Base-by-base conservation (phyloP, 805 yeast genomes). In the Ogataea trehalophila region DNA sequence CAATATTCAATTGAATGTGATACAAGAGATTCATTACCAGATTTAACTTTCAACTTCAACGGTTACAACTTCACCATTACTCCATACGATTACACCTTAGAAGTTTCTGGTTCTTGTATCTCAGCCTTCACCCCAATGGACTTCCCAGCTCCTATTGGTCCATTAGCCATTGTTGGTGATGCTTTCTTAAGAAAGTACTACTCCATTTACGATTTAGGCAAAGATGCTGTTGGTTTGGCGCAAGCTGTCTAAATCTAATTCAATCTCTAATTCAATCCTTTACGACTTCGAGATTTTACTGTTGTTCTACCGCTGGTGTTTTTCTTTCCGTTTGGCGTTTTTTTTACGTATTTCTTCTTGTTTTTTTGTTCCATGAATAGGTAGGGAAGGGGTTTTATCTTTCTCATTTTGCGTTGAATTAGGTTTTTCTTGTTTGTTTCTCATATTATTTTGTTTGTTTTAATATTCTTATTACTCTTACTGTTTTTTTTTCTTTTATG, bases 41-140 rank as follows among this genome's bases (percentile, higher is more conserved):
- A 92, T 64, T 76, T 94, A 70, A 90, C 97, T 43, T 83, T 94
- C 70, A 91, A 76, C 66, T 85, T 94, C 57, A 83, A 80, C 50
- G 98, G 98, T 55, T 77, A 85, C 74, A 89, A 92, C 76, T 94
- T 91, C 76, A 86, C 96, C 45, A 82, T 94, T 65, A 64, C 85
- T 53, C 85, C 99, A 37, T 83, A 81, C 64, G 99, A 94, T 68
- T 94, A 94, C 78, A 88, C 92, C 50, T 78, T 94, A 69, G 98
- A 94, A 70, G 87, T 89, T 37, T 81, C 94, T 50, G 99, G 98
- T 39, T 81, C 95, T 39, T 94, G 99, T 78, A 85, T 92, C 61
- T 91, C 97, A 50, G 95, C 95, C 7, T 87, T 94, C 76, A 90
- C 96, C 37, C 95, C 96, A 60, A 81, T 94, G 92, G 99, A 94